phyloP scores from a whole-genome alignment of 169 alveolate genomes.

The Eimeria sp. region DNA sequence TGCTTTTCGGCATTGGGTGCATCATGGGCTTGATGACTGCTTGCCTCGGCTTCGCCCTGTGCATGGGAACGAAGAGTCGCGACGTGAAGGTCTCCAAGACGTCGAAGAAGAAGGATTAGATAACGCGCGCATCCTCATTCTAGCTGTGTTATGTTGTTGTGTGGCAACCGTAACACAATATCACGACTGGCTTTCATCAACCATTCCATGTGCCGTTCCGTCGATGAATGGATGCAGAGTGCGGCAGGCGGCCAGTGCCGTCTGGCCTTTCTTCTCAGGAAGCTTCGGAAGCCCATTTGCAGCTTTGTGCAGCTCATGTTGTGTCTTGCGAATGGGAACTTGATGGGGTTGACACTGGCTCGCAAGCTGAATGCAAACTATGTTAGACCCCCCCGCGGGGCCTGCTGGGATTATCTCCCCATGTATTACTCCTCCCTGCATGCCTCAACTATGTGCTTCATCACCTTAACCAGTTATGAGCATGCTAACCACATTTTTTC shows the following conservation, averaged over 20 bases:
- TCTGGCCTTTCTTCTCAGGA: background rate
- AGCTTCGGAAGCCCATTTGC: conserved; percentile 14
- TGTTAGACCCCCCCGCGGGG: background rate
- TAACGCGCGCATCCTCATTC: background rate
- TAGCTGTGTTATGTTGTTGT: background rate
- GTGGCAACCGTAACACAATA: background rate
- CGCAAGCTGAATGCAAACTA: background rate
- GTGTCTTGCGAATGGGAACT: background rate
- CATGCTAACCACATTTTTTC: background rate
- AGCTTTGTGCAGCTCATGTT: background rate
- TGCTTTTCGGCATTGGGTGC: conserved; percentile 70
- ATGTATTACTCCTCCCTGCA: background rate
- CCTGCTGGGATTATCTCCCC: background rate
- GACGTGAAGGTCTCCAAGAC: conserved; percentile 33
- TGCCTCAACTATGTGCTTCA: conserved; percentile 5
- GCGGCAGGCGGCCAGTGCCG: conserved; percentile 37
- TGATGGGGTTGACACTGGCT: background rate
- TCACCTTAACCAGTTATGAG: background rate
- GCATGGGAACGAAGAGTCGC: conserved; percentile 48
- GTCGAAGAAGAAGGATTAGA: conserved; percentile 51
- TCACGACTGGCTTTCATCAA: background rate
- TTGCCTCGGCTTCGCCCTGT: conserved; percentile 58
- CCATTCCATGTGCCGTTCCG: background rate
- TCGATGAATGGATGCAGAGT: conserved; percentile 1
- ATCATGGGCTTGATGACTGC: conserved; percentile 58